Evolutionary conservation across 1,284 basidiomycete species (phyloP), one percentile per base, ranked within the genome.

Genomic region (Flammula alnicola): DNA sequence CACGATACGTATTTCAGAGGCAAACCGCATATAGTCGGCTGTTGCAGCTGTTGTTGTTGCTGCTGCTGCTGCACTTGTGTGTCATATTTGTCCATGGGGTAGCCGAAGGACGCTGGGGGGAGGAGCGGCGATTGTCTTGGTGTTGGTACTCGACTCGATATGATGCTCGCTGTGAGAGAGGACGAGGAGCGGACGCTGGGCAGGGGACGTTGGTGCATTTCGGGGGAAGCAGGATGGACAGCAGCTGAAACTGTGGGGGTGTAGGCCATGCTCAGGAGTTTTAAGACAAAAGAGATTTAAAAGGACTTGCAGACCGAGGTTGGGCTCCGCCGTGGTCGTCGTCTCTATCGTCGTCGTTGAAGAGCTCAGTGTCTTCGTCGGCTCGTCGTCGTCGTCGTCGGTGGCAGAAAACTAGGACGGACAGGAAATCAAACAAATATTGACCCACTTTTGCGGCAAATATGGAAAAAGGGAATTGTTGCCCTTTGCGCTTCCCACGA

Each of bases 1-100:
- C 63, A 83, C 79, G 80, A 81, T 36, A 83, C 71, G 57, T 83
- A 84, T 77, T 84, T 83, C 51, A 83, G 65, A 9, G 80, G 80
- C 52, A 84, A 58, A 17, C 80, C 80, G 54, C 66, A 78, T 53
- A 82, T 65, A 26, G 68, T 74, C 1, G 80, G 78, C 8, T 63
- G 55, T 19, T 56, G 50, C n/a, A 36, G 54, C 29, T 53, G 54
- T 33, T 49, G 52, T 5, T 44, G 44, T 59, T 41, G 50, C 25
- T 27, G 39, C 29, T 44, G 44, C 47, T 59, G 42, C 57, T 59
- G 35, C 51, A 40, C 35, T 42, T 44, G 23, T 52, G 37, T 33
- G 56, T 52, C 44, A 55, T 49, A 42, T 55, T 45, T 54, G 52
- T 70, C 68, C 37, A 67, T 63, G 14, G 66, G 57, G 45, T 68